A percentile compares a stretch with the other conserved stretches of the same genome.
Conservation (phyloP, 257 asterid species). For the Salvia miltiorrhiza region DNA sequence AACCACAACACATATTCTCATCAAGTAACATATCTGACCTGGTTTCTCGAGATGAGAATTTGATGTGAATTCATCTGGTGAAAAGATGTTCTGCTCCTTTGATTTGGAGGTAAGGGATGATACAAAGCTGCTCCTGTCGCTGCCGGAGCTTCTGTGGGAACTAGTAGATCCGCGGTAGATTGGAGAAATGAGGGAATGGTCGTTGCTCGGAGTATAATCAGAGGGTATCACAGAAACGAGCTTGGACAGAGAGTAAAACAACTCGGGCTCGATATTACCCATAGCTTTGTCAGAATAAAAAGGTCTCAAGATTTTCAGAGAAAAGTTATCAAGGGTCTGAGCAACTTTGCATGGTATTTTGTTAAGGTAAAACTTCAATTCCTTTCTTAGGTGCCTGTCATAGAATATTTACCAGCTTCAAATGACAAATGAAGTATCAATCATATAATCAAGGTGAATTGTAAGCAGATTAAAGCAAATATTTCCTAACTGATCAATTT, state of each 20-base stretch:
- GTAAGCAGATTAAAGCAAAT: neutral
- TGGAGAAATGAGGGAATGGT: conserved; percentile 29
- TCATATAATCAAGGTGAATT: neutral
- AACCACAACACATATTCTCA: neutral
- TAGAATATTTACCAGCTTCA: conserved; percentile 11
- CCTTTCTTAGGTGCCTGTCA: conserved; percentile 67
- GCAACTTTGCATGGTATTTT: conserved; percentile 74
- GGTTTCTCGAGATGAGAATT: conserved; percentile 33
- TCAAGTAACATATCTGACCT: conserved; percentile 34
- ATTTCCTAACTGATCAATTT: neutral
- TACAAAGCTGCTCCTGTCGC: conserved; percentile 21
- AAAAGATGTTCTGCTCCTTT: conserved; percentile 34
- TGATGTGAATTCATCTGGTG: conserved; percentile 29
- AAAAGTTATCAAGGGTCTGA: conserved; percentile 43
- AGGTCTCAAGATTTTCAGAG: conserved; percentile 47
- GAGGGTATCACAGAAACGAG: conserved; percentile 33
- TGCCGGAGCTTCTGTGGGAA: conserved; percentile 38
- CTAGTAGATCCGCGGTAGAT: conserved; percentile 30
- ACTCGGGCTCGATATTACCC: conserved; percentile 33
- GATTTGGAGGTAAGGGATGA: conserved; percentile 15
- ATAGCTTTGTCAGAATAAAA: conserved; percentile 30
- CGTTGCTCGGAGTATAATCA: conserved; percentile 17
- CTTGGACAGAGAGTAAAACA: conserved; percentile 47
- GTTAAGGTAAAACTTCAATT: conserved; percentile 49
- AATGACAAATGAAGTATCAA: neutral